Base-by-base conservation (phyloP, 2,329 filamentous ascomycete species). In the Zalaria sp. region DNA sequence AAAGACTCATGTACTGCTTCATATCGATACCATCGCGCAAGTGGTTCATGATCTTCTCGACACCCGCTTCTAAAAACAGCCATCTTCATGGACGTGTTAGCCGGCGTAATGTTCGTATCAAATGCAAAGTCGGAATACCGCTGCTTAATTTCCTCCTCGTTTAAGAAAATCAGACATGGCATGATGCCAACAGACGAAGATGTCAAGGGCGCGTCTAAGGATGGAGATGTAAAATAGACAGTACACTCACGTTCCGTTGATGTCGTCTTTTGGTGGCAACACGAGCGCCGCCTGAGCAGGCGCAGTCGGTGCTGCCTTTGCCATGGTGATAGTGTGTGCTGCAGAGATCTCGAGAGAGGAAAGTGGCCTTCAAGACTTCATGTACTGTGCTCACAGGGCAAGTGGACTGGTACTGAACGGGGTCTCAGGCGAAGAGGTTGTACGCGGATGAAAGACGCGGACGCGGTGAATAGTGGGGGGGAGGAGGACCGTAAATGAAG, bases 1-100 rank as follows among this genome's bases (percentile, higher is more conserved):
- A 96, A 46, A 95, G 79, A 43, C 84, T 86, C 89, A 96, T 95
- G 65, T 96, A 96, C 71, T 85, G 89, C 53, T 82, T 77, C 79
- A 96, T 87, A 57, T 95, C 88, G 65, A 98, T 83, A 46, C 91
- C 91, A 50, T 86, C 82, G 55, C 89, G 83, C 27, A 96, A 72
- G 57, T 93, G 83, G 52, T 78, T 77, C 89, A 98, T 96, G 57
- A 98, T 93, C 59, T 81, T 84, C 50, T 86, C 79, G 51, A 98
- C 87, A 49, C 89, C 88, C 47, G 73, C 72, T 62, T 95, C 81
- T 40, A 98, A 72, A 62, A 93, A 96, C 44, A 72, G 70, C 91
- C 91, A 98, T 66, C 85, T 93, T 53, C 38, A 42, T 38, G 7
- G n/a, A 5, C 4, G 38, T 7, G 32, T 35, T 37, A 9, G n/a